Evolutionary conservation across 176 grass and related monocot species (phyloP), one percentile per base, ranked within the genome.

Genomic region (Cocos nucifera): DNA sequence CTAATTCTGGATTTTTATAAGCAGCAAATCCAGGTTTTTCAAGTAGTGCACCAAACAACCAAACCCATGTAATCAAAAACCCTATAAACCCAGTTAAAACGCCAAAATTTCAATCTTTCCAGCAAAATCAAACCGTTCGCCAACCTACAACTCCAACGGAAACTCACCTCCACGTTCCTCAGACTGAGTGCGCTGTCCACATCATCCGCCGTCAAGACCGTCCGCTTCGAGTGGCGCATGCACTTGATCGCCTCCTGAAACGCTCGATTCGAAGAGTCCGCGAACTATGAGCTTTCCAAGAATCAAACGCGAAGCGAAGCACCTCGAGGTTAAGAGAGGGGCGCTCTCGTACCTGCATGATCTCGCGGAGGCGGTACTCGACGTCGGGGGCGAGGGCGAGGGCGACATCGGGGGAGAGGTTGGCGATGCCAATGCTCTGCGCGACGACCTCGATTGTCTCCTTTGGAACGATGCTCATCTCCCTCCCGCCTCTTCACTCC

Each of bases 281-380:
- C 8, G 35, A 12, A 9, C 35, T 9, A 44, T 44, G 35, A 44
- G 35, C 8, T 44, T 35, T 9, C 32, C 7, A 35, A 35, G 32
- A 44, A 44, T 14, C 35, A 44, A 14, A 44, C 8, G 9, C 35
- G 35, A 44, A 44, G 35, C 35, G 35, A 44, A 44, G 35, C 9
- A 44, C 35, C 35, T 44, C 35, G 10, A 44, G 35, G 9, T 44
- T 44, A 44, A 22, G 17, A 58, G 50, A 56, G 53, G 3, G 18
- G 19, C n/a, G 16, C 20, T 49, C 3, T 16, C 65, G 27, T 27
- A 90, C 91, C 91, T 96, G 91, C 75, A 90, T 90, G 69, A 87
- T 84, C 79, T 96, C 91, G 14, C 91, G 86, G 75, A 96, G 91
- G 65, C 83, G 91, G 75, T 87, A 96, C 75, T 96, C 86, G 21